Evolutionary conservation across 2,329 filamentous ascomycete genomes (phyloP), one percentile per base, ranked within the genome.

Genomic region (Aspergillus nomiae): DNA sequence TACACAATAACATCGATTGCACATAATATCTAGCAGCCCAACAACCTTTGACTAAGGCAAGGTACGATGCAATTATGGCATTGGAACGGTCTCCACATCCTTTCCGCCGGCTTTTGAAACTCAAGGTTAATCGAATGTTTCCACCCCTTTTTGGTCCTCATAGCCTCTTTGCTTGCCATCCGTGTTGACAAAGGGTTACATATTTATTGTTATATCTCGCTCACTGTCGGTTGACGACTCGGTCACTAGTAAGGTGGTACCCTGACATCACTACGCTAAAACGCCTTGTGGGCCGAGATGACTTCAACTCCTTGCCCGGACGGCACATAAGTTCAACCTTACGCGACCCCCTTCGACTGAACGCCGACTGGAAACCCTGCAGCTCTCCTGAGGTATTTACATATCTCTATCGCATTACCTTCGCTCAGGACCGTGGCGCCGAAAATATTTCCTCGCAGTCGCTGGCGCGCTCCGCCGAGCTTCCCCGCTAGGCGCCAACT

Each of bases 351-450:
- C 11, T 21, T 21, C 19, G 7, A 21, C 10, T 16, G 21, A 54
- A 36, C 30, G 36, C 19, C 14, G n/a, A 19, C 16, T 11, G 24
- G 14, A n/a, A 28, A 30, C 16, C 14, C 21, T 30, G 32, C 43
- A 59, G 21, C 26, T 21, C 21, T 32, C 30, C 30, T 11, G 46
- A 54, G 2, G 11, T 21, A 54, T 21, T 14, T 12, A 11, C 19
- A 54, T n/a, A 59, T 12, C 21, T 28, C 12, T 11, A 54, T 53
- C 21, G 14, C 19, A 43, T 38, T n/a, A 38, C 36, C 30, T 34
- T 48, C 51, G 14, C 41, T 16, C 14, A 32, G 43, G 48, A 51
- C 46, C 61, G 71, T 77, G 75, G 74, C 70, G 68, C 71, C 68
- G 1, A 69, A 66, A 67, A 57, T 24, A 32, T 63, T 62, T 45